phyloP scores from a whole-genome alignment of 1,284 basidiomycete genomes.

The Sphaerobolus stellatus region DNA sequence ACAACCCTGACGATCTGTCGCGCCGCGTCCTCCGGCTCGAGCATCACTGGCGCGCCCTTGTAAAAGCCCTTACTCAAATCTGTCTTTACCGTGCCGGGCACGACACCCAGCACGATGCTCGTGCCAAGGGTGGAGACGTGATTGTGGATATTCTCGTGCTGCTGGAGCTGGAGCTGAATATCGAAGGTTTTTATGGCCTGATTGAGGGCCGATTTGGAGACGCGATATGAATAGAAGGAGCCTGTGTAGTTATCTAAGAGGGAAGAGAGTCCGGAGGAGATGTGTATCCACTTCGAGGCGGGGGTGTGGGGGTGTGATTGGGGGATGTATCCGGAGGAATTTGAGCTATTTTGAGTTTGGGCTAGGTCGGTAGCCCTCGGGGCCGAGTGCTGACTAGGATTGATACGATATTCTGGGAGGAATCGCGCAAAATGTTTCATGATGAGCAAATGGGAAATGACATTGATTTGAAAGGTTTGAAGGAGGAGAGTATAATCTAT shows the following conservation, averaged over 20 bases:
- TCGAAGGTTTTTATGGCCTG: constrained; percentile 71
- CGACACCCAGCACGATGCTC: constrained; percentile 58
- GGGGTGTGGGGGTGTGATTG: constrained; percentile 20
- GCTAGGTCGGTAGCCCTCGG: no score
- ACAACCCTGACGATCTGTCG: constrained; percentile 58
- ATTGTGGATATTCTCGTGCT: constrained; percentile 16
- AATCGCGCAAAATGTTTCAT: constrained; percentile 64
- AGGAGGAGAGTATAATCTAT: constrained; percentile 45
- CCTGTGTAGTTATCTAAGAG: constrained; percentile 62
- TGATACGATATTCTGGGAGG: constrained; percentile 28
- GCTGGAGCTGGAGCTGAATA: constrained; percentile 53
- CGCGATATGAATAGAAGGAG: constrained; percentile 74
- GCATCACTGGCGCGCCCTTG: constrained; percentile 43
- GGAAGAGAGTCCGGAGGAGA: constrained; percentile 63
- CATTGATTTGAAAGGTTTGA: constrained; percentile 55
- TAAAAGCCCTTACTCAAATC: constrained; percentile 54
- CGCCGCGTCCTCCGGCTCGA: constrained; percentile 63
- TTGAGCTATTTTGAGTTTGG: no score
- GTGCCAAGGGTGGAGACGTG: no score
- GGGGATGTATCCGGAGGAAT: no score
- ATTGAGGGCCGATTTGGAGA: constrained; percentile 75
- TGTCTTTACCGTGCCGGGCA: constrained; percentile 62
- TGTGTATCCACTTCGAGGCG: constrained; percentile 62
- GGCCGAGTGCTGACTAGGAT: neutral
- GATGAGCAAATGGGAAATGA: constrained; percentile 58